Evolutionary conservation across 2,329 filamentous ascomycete species (phyloP), one percentile per base, ranked within the genome.

Genomic region (Fusarium bulbicola): DNA sequence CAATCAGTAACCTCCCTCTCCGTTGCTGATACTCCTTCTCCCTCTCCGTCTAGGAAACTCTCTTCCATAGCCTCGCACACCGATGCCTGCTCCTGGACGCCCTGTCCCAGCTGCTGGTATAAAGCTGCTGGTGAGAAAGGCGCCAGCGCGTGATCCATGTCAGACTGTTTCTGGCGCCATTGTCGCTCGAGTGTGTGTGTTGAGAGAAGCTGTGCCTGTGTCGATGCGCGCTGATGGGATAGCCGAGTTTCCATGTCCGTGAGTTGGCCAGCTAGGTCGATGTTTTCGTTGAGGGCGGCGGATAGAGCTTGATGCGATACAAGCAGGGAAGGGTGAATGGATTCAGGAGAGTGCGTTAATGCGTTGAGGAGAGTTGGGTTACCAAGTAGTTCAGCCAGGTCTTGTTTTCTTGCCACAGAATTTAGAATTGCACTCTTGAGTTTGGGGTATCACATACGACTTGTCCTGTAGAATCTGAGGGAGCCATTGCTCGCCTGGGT

Each of bases 131-230:
- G 95, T 32, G 93, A 93, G 84, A 97, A 98, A 2, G 93, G 93
- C 40, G 91, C 90, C 68, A 98, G 85, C 12, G 93, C 94, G 58
- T 90, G 87, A 80, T 98, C 96, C 89, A 97, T 96, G 77, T 96
- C 94, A 3, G 90, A 87, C 81, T 98, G 94, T 81, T 96, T 97
- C 75, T 93, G 90, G 62, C 92, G 90, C 93, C 96, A 98, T 78
- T 95, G 92, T n/a, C 95, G 90, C 83, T 98, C 96, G 21, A 98
- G 89, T 3, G 93, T 93, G 77, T 95, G 93, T 28, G 96, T 90
- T 16, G 93, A 89, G 3, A 98, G 87, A 1, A 98, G 89, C 66
- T 95, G 92, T 7, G 94, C 92, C 79, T 97, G 94, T 0, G 93
- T 92, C 3, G 88, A 86, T 34, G 90, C 87, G 63, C 95, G 92